A percentile compares a stretch with the other conserved stretches of the same genome.
Evolutionary conservation across 1,284 basidiomycete species (phyloP).

Genomic region (Boletus coffeatus): DNA sequence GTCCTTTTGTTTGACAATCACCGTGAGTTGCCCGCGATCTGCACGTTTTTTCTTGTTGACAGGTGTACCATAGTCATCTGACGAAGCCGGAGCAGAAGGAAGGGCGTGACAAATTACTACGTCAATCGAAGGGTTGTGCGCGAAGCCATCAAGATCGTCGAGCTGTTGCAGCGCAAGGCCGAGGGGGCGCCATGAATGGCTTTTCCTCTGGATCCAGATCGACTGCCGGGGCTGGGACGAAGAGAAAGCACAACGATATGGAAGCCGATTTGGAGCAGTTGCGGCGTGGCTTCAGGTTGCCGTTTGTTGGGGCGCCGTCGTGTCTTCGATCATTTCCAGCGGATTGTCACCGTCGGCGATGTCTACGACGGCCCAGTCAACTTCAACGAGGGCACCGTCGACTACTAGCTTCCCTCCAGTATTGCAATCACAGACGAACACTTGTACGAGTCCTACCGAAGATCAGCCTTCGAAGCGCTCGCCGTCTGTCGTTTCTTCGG

Average conservation of each 20-base stretch:
- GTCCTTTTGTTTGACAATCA: too few species aligned
- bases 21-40: too few species aligned
- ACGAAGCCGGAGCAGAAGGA: too few species aligned
- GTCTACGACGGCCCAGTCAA: neutral
- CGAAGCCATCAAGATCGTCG: constrained; percentile 43
- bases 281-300: constrained; percentile 39
- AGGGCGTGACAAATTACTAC: too few species aligned
- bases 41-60: too few species aligned
- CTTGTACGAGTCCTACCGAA: constrained; percentile 6
- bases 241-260: constrained; percentile 49
- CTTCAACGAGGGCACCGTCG: neutral
- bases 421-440: constrained; percentile 1
- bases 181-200: constrained; percentile 29
- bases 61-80: too few species aligned
- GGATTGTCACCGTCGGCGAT: neutral
- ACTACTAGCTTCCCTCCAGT: neutral
- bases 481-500: constrained; percentile 4
- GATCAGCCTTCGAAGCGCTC: constrained; percentile 14
- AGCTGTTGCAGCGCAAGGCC: constrained; percentile 44
- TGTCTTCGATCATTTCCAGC: constrained; percentile 10
- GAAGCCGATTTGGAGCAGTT: constrained; percentile 33
- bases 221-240: constrained; percentile 31
- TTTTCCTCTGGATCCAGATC: neutral
- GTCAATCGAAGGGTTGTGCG: constrained; percentile 14
- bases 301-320: constrained; percentile 41